Conservation (phyloP, 2,329 filamentous ascomycete species). For the Hirsutella thompsonii region DNA sequence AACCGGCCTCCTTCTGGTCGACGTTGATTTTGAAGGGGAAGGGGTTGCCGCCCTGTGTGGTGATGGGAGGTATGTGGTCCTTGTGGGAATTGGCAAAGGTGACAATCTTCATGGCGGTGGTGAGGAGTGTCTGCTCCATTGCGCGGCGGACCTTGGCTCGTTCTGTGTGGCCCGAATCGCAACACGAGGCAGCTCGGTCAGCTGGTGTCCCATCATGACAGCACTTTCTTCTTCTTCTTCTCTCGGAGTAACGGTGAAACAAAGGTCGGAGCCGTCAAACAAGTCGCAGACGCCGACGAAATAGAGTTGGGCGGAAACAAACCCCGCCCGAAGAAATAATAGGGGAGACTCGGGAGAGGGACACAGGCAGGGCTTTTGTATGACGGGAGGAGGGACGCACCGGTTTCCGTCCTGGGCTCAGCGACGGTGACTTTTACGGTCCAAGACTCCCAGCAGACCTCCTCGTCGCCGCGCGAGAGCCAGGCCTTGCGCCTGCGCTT, state of each 20-base stretch:
- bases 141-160: slow-evolving; percentile 77
- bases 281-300: too few species aligned
- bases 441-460: slow-evolving; percentile 96
- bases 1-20: slow-evolving; percentile 65
- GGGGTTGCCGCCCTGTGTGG: slow-evolving; percentile 83
- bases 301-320: background rate
- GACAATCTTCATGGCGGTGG: slow-evolving; percentile 81
- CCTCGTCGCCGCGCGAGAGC: slow-evolving; percentile 72
- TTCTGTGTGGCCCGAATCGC: too few species aligned
- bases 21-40: slow-evolving; percentile 91
- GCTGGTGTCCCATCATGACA: too few species aligned
- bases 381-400: too few species aligned
- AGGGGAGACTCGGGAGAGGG: slow-evolving; percentile 1
- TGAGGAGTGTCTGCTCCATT: slow-evolving; percentile 81
- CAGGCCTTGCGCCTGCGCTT: slow-evolving; percentile 74
- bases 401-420: slow-evolving; percentile 76
- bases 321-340: background rate
- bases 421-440: slow-evolving; percentile 87
- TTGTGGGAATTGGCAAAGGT: slow-evolving; percentile 79
- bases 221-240: too few species aligned
- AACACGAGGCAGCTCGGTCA: too few species aligned
- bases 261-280: too few species aligned
- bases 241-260: too few species aligned
- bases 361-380: too few species aligned
- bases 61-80: slow-evolving; percentile 94